Evolutionary conservation across 2,329 filamentous ascomycete genomes (phyloP).

Genomic region (Colletotrichum australisinense): DNA sequence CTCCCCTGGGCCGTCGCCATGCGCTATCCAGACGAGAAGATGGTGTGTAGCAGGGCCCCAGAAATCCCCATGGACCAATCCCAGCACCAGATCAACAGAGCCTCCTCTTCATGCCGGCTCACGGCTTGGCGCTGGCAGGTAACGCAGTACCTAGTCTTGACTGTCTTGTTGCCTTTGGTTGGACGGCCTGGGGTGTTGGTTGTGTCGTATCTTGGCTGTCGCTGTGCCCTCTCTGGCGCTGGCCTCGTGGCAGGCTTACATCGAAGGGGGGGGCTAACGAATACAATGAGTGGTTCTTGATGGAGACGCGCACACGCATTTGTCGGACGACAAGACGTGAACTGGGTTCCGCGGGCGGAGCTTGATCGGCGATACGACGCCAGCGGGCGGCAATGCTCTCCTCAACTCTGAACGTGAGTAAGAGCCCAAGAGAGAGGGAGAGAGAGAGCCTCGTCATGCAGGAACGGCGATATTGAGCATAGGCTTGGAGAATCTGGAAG

Average conservation of each 20-base stretch:
- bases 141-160: neutral
- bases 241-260: slow-evolving; percentile 23
- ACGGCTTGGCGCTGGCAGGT: slow-evolving; percentile 20
- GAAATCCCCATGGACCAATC: slow-evolving; percentile 35
- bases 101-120: slow-evolving; percentile 16
- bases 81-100: slow-evolving; percentile 19
- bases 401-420: neutral
- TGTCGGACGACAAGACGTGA: slow-evolving; percentile 22
- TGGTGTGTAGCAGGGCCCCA: slow-evolving; percentile 32
- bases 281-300: neutral
- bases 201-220: neutral
- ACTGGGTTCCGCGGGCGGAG: neutral
- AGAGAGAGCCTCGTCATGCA: slow-evolving; percentile 7
- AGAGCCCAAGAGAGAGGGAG: neutral
- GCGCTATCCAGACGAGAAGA: slow-evolving; percentile 35
- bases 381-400: slow-evolving; percentile 1
- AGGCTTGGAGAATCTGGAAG: neutral
- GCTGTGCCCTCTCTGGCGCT: neutral
- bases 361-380: slow-evolving; percentile 11
- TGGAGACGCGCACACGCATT: slow-evolving; percentile 5
- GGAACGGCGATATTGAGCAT: neutral
- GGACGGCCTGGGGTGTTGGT: neutral
- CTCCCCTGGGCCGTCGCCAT: slow-evolving; percentile 42
- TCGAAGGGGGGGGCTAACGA: neutral
- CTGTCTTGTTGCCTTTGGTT: neutral